A percentile compares a stretch with the other conserved stretches of the same genome.
Conservation (phyloP, 2,329 filamentous ascomycete species). For the Neonectria neomacrospora region DNA sequence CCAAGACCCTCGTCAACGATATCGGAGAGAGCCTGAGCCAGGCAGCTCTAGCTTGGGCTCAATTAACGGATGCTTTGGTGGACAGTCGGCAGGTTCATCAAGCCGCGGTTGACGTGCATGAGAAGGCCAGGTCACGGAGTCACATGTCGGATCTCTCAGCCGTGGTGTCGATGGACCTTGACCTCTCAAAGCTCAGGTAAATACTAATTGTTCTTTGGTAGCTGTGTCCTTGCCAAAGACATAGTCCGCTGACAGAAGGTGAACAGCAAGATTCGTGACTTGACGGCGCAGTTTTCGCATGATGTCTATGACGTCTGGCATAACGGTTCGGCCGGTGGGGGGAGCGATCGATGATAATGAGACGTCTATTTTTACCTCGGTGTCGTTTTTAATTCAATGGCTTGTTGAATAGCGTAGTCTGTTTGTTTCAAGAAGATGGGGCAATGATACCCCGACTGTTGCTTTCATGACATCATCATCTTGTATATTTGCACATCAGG, state of each 20-base stretch:
- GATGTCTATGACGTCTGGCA: not conserved
- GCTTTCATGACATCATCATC: not conserved
- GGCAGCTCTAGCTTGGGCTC: not conserved
- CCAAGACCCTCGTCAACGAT: not conserved
- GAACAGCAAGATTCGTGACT: not conserved
- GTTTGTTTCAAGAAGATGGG: no score
- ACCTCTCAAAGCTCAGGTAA: not conserved
- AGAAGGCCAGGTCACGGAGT: not conserved
- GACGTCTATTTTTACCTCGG: not conserved
- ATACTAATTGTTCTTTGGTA: not conserved
- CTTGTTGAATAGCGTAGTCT: not conserved
- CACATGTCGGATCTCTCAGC: not conserved
- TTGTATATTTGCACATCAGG: no score
- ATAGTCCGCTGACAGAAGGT: not conserved
- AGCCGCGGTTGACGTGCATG: not conserved
- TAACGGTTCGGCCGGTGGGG: not conserved
- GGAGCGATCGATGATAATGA: not conserved
- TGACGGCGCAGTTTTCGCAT: not conserved
- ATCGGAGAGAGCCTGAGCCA: not conserved
- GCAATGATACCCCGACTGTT: no score
- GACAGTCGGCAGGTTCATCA: not conserved
- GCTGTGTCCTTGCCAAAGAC: accelerated
- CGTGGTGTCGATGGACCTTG: not conserved
- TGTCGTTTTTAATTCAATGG: not conserved
- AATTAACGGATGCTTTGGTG: not conserved